These are phyloP conservation scores for Jatropha multifida DNA, from an alignment of 441 rosid genomes.

Conservation along the genomic window DNA sequence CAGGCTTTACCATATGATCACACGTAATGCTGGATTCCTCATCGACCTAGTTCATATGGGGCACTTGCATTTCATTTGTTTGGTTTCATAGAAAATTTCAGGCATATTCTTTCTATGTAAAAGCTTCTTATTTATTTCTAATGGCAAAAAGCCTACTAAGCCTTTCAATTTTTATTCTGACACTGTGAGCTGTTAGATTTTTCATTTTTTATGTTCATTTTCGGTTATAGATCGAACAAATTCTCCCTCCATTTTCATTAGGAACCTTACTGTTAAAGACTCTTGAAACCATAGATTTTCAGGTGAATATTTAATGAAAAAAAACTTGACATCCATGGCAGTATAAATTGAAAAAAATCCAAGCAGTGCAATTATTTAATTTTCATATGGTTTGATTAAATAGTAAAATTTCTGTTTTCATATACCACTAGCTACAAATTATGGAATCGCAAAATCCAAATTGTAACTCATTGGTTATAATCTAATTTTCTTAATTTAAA, in stretches of 20 bases:
- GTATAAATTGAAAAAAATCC: not conserved
- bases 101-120: no score
- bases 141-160: no score
- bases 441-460: not conserved
- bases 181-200: not conserved
- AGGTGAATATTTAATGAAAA: not conserved
- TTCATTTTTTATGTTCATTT: no score
- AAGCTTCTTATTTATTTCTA: no score
- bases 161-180: not conserved
- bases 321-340: not conserved
- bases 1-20: not conserved
- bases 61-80: not conserved
- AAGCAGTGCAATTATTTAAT: not conserved
- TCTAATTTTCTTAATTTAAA: not conserved
- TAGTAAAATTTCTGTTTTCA: not conserved
- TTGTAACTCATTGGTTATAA: not conserved
- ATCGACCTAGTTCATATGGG: not conserved
- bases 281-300: no score
- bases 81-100: not conserved
- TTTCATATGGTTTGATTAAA: not conserved
- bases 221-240: no score
- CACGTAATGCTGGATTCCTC: not conserved
- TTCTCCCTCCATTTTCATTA: no score
- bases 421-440: not conserved
- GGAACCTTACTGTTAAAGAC: no score